These are phyloP conservation scores for Henckelia pumila DNA, from an alignment of 257 asterid species.

Conservation along the genomic window DNA sequence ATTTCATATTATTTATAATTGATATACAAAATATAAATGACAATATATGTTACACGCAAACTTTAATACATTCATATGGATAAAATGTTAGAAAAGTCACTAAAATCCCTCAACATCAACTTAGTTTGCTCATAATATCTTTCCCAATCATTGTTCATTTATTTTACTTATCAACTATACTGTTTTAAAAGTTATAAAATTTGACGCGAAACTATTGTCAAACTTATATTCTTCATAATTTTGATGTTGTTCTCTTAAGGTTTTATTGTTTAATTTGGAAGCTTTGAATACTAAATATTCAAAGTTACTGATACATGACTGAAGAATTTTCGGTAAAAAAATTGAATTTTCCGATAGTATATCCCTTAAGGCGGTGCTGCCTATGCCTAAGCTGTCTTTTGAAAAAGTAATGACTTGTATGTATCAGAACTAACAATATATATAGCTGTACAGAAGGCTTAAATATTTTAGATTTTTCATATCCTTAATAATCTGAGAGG, in stretches of 20 bases:
- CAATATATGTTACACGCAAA: no score
- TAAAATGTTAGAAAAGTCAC: no score
- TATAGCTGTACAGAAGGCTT: constrained; percentile 11
- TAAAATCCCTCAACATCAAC: no score
- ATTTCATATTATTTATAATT: no score
- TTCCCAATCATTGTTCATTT: neutral
- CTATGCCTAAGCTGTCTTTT: neutral
- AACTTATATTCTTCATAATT: no score
- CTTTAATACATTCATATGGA: no score
- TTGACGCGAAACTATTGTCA: neutral
- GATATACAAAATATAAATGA: no score
- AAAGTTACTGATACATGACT: neutral
- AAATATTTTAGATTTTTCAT: neutral
- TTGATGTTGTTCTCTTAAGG: neutral
- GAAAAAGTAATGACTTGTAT: constrained; percentile 3
- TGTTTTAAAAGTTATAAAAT: no score
- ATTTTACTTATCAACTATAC: neutral
- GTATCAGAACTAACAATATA: neutral
- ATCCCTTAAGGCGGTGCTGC: neutral
- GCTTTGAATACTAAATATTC: neutral
- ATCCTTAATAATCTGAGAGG: constrained; percentile 6
- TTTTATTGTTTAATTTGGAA: no score
- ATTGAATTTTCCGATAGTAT: neutral
- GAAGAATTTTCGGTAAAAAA: no score
- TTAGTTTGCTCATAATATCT: no score